Conservation (phyloP, 495 filamentous ascomycete species). For the Choiromyces venosus region DNA sequence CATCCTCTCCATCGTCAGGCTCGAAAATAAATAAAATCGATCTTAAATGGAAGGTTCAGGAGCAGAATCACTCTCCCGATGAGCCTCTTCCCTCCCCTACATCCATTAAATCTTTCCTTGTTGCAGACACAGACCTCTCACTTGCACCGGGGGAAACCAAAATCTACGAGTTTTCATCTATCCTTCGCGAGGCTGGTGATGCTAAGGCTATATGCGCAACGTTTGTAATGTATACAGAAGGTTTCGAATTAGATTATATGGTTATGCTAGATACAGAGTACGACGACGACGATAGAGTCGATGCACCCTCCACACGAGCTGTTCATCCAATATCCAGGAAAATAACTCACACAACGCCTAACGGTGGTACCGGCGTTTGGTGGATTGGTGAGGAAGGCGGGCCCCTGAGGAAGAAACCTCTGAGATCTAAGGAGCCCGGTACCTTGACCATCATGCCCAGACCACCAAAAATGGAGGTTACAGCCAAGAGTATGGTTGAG, state of each 20-base stretch:
- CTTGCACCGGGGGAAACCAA: conserved; percentile 63
- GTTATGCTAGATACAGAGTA: conserved; percentile 48
- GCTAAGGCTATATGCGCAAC: conserved; percentile 60
- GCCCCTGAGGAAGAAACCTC: conserved; percentile 43
- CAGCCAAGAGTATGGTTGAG: conserved; percentile 53
- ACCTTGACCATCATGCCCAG: conserved; percentile 70
- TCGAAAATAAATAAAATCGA: conserved; percentile 25
- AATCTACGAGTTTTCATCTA: conserved; percentile 64
- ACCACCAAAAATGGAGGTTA: conserved; percentile 83
- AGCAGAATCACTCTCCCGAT: conserved; percentile 19
- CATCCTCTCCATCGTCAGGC: conserved; percentile 2
- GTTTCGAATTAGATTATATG: conserved; percentile 64
- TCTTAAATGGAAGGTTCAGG: conserved; percentile 30
- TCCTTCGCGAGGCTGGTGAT: conserved; percentile 74
- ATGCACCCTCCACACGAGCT: conserved; percentile 39
- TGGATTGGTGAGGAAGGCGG: conserved; percentile 23
- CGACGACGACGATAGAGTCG: conserved; percentile 45
- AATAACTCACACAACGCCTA: conserved; percentile 32
- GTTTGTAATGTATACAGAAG: conserved; percentile 56
- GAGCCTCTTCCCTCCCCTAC: conserved; percentile 45
- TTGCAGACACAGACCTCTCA: conserved; percentile 60
- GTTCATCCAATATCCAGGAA: conserved; percentile 37
- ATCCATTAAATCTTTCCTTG: conserved; percentile 41
- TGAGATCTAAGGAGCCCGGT: conserved; percentile 50
- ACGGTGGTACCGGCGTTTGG: conserved; percentile 26